Base-by-base conservation (phyloP, 192 early-diverging fungal species). In the Diversispora epigaea region DNA sequence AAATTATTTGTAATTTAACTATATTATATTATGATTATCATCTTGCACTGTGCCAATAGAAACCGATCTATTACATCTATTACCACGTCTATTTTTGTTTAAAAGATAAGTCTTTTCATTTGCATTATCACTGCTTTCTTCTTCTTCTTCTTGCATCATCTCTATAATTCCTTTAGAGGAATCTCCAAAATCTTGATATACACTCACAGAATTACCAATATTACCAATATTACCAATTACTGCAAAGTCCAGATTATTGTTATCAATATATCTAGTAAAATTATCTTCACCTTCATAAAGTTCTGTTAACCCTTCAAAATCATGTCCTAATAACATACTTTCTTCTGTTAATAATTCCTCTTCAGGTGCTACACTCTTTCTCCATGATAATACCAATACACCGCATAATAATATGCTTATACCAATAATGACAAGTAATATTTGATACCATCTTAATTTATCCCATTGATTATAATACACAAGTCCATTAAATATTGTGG, bases 401-500 rank as follows among this genome's bases (percentile, higher is more conserved):
- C 92, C 92, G 14, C 80, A 66, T 10, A 88, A 82, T 17, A 91
- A 87, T 60, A 91, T 78, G 12, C 84, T 81, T 39, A 91, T 86
- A 40, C 92, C 92, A 14, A 88, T 71, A 41, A 89, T 86, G 57
- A 93, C 90, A 73, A 91, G 79, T 6, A 87, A 68, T 47, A 92
- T 77, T 76, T 91, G 90, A 70, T 82, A 81, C 75, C 87, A 80
- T 40, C 72, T 76, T 44, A 93, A 79, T 32, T 87, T 81, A 2
- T 80, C 80, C 80, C 91, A 80, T 81, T 93, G 92, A 77, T 91
- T 81, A 77, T 90, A 93, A 68, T 93, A 93, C 7, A 93, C 90
- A n/a, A 93, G 80, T 25, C 91, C 91, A 77, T 91, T 93, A 66
- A 92, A 84, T 52, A 93, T 83, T 15, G 89, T 88, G 4, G 90